These are phyloP conservation scores for Leptomonas pyrrhocoris DNA, from an alignment of 208 protist species.

Conservation along the genomic window DNA sequence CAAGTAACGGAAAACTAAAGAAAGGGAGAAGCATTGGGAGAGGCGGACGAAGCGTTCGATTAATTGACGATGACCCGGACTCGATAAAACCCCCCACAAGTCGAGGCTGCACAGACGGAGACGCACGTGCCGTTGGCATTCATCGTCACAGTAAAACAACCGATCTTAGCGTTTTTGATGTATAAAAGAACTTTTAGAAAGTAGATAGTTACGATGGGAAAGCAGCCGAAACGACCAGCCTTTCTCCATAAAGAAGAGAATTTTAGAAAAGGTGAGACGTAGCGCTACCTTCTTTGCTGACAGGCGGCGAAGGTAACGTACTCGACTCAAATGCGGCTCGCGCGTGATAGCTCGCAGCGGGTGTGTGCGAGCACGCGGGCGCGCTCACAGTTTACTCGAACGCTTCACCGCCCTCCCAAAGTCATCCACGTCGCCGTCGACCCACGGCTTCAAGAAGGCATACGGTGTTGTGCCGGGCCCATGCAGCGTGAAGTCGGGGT, in stretches of 20 bases:
- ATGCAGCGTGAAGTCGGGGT: conserved; percentile 37
- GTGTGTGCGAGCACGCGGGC: too few species aligned
- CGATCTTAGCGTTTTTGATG: too few species aligned
- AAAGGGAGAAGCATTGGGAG: neutral
- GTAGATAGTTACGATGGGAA: too few species aligned
- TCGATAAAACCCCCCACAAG: neutral
- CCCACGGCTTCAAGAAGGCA: conserved; percentile 46
- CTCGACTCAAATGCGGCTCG: neutral
- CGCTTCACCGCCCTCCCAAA: conserved; percentile 12
- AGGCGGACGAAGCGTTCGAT: neutral
- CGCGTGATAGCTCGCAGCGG: neutral
- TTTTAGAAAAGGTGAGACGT: neutral
- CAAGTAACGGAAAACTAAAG: neutral
- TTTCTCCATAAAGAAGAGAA: conserved; percentile 10
- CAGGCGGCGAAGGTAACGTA: neutral
- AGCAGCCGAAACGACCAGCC: too few species aligned
- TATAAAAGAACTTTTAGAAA: too few species aligned
- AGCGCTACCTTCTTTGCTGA: too few species aligned
- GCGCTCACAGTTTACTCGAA: conserved; percentile 11
- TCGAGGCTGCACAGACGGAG: too few species aligned
- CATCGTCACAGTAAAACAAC: too few species aligned
- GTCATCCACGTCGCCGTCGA: conserved; percentile 40
- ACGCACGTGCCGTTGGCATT: too few species aligned
- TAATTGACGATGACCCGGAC: neutral
- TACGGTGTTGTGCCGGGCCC: conserved; percentile 44